phyloP scores from a whole-genome alignment of 768 basidiomycete genomes.

The Dioszegia crocea region DNA sequence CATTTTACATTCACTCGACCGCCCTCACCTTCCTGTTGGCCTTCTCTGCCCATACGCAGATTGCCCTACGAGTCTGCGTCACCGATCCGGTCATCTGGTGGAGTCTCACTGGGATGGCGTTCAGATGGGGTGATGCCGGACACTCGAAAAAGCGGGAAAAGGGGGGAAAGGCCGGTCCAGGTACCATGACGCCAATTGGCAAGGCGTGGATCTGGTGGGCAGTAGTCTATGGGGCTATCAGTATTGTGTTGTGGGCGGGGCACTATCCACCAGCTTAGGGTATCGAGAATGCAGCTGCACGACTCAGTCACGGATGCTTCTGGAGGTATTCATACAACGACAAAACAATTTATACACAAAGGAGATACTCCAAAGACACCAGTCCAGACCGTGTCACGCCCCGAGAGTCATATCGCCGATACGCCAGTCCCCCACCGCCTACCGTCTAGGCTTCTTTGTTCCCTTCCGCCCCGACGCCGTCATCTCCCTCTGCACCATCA shows the following conservation, averaged over 20 bases:
- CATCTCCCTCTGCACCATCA: neutral
- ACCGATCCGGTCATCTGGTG: conserved; percentile 79
- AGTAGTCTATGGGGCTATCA: conserved; percentile 67
- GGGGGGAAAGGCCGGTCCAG: too few relatives aligned
- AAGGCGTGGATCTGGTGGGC: conserved; percentile 72
- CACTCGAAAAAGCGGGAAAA: neutral
- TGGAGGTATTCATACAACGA: too few relatives aligned
- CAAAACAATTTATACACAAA: neutral
- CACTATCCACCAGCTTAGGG: conserved; percentile 84
- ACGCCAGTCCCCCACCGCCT: neutral
- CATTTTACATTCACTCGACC: conserved; percentile 72
- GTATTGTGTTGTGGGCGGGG: conserved; percentile 70
- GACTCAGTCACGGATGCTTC: too few relatives aligned
- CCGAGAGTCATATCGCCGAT: too few relatives aligned
- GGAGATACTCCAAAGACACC: too few relatives aligned
- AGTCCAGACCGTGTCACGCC: too few relatives aligned
- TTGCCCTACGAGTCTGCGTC: conserved; percentile 69
- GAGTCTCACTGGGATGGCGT: conserved; percentile 69
- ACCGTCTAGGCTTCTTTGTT: neutral
- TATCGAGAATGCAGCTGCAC: too few relatives aligned
- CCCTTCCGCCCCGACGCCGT: neutral
- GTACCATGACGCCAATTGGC: conserved; percentile 49
- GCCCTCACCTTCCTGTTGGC: conserved; percentile 62
- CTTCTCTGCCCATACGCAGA: conserved; percentile 81
- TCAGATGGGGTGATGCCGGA: conserved; percentile 27